A percentile compares a stretch with the other conserved stretches of the same genome.
These are phyloP conservation scores for Salix udensis DNA, from an alignment of 345 rosid genomes.

Conservation along the genomic window DNA sequence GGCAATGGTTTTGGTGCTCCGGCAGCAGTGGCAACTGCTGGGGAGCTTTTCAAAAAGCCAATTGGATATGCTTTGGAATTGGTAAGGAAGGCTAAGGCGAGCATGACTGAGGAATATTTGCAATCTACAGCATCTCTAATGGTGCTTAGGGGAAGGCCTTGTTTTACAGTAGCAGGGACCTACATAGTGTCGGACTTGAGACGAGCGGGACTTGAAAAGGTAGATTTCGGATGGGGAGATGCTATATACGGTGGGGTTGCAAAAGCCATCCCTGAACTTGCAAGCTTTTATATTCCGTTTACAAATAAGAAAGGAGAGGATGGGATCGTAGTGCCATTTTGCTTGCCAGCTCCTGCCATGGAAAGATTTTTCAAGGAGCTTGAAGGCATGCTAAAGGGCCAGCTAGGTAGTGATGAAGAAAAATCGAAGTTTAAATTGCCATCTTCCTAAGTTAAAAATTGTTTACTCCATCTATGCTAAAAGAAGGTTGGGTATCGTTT, in stretches of 20 bases:
- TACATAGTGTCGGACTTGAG: constrained; percentile 4
- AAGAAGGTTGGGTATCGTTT: too few species aligned
- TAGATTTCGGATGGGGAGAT: constrained; percentile 34
- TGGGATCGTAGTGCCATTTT: constrained; percentile 16
- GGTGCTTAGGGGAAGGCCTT: constrained; percentile 14
- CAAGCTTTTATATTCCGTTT: constrained; percentile 1
- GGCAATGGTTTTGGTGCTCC: constrained; percentile 38
- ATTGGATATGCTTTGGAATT: constrained; percentile 36
- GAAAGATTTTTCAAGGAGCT: constrained; percentile 15
- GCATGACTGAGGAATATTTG: constrained; percentile 22
- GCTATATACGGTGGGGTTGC: constrained; percentile 18
- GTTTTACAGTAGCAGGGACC: background rate
- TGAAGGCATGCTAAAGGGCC: background rate
- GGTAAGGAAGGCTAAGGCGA: constrained; percentile 26
- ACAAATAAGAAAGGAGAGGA: constrained; percentile 15
- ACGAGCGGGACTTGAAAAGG: background rate
- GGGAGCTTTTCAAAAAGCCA: constrained; percentile 12
- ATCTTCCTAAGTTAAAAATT: too few species aligned
- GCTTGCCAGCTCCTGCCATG: constrained; percentile 23
- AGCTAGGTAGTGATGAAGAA: background rate
- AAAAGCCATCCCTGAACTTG: background rate
- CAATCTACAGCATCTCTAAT: constrained; percentile 16
- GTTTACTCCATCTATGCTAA: too few species aligned
- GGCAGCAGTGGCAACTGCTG: constrained; percentile 21
- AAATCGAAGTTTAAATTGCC: too few species aligned